phyloP scores from a whole-genome alignment of 2,329 filamentous ascomycete genomes.

The Claviceps sp. region DNA sequence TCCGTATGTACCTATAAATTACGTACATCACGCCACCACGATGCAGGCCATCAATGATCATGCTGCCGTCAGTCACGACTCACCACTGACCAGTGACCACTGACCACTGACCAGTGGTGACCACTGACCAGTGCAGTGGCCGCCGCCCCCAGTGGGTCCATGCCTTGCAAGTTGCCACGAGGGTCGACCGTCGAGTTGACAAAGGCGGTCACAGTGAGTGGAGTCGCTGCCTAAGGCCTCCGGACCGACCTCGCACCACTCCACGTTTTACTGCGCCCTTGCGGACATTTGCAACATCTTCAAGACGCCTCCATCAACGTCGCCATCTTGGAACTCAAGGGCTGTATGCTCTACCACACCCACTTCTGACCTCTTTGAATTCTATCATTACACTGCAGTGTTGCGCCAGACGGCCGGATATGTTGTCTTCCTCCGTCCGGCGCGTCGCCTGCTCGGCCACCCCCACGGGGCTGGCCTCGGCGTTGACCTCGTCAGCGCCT shows the following conservation, averaged over 20 bases:
- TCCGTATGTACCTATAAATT: too few relatives aligned
- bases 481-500: conserved; percentile 27
- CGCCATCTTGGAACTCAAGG: conserved; percentile 14
- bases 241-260: not conserved
- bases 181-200: too few relatives aligned
- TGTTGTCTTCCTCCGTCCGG: conserved; percentile 44
- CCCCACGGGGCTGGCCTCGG: conserved; percentile 28
- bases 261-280: conserved; percentile 7
- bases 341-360: conserved; percentile 7
- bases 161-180: too few relatives aligned
- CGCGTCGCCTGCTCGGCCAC: conserved; percentile 36
- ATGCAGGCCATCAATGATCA: too few relatives aligned
- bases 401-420: conserved; percentile 20
- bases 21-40: too few relatives aligned
- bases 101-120: too few relatives aligned
- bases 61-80: too few relatives aligned
- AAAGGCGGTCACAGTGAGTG: too few relatives aligned
- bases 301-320: conserved; percentile 17
- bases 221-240: not conserved
- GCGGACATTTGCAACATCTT: conserved; percentile 7
- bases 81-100: too few relatives aligned
- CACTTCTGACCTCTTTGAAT: conserved; percentile 6
- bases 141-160: too few relatives aligned
- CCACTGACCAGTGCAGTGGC: too few relatives aligned
- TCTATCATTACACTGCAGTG: conserved; percentile 3